These are phyloP conservation scores for Crepidotus variabilis DNA, from an alignment of 768 basidiomycete species.

Conservation along the genomic window DNA sequence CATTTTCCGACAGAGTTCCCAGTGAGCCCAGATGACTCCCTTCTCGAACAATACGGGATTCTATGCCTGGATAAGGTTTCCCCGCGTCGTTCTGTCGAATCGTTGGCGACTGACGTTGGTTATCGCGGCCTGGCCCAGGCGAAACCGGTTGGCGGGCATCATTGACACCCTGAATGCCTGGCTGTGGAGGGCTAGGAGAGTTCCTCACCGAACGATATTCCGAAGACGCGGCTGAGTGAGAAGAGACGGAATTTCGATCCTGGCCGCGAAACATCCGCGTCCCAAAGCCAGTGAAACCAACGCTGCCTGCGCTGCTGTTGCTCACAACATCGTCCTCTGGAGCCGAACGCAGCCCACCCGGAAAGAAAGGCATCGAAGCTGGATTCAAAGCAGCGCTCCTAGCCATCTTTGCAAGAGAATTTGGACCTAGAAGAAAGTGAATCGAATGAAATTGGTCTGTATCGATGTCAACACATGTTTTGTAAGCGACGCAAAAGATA, in stretches of 20 bases:
- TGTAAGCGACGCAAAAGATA: slow-evolving; percentile 22
- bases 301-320: slow-evolving; percentile 3
- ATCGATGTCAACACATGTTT: slow-evolving; percentile 1
- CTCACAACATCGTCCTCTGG: slow-evolving; percentile 1
- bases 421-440: neutral
- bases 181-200: slow-evolving; percentile 61
- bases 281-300: slow-evolving; percentile 2
- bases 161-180: slow-evolving; percentile 19
- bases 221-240: slow-evolving; percentile 53
- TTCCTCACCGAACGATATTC: slow-evolving; percentile 67
- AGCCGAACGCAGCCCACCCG: slow-evolving; percentile 45
- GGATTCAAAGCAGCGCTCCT: slow-evolving; percentile 78
- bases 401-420: slow-evolving; percentile 45
- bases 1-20: slow-evolving; percentile 48
- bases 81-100: slow-evolving; percentile 43
- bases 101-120: slow-evolving; percentile 41
- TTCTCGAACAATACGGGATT: slow-evolving; percentile 34
- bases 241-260: slow-evolving; percentile 50
- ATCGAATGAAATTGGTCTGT: neutral
- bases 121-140: slow-evolving; percentile 20
- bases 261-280: slow-evolving; percentile 12
- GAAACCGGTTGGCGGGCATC: slow-evolving; percentile 33
- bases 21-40: slow-evolving; percentile 45
- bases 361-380: slow-evolving; percentile 82
- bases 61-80: slow-evolving; percentile 36